Evolutionary conservation across 129 eudicot species (phyloP), one percentile per base, ranked within the genome.

Genomic region (Helianthus tuberosus): DNA sequence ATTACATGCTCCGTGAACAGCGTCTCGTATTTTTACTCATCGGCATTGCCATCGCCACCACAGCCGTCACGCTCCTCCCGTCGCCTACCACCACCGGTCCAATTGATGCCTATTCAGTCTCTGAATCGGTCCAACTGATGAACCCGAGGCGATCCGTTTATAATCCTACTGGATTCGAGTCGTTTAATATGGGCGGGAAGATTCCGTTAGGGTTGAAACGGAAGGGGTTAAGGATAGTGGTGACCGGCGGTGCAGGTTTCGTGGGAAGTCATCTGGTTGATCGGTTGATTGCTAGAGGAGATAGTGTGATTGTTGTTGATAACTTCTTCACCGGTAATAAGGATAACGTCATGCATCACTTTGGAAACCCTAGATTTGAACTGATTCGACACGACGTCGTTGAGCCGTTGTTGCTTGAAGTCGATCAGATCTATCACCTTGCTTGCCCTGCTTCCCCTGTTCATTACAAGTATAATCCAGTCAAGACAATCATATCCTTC

Each of bases 361-460:
- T 92, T 49, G 91, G 98, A 8, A 89, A 92, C 75, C 91, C 98
- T 39, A 87, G 88, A 55, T 92, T 92, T 53, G 98, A 92, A 68
- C 84, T 92, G 55, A 89, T 92, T 41, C 83, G 96, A 38, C 98
- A 92, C 82, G 98, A 92, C 68, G 98, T 92, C 38, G 96, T 89
- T 41, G 98, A 92, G 88, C 96, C 96, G 10, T 74, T 89, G 12
- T 52, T 92, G 10, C 59, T 92, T 12, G 98, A 92, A 63, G 98
- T 92, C 55, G 98, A 92, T 81, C 96, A 92, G 98, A 92, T 92
- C 83, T 92, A 92, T 64, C 98, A 92, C 69, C 85, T 92, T 32
- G 98, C 98, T 65, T 92, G 98, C 79, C 98, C 96, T 54, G 95
- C 98, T 13, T 92, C 98, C 15, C 98, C 98, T 36, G 95, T 92